These are phyloP conservation scores for Cerioporus squamosus DNA, from an alignment of 1,284 basidiomycete species.

Conservation along the genomic window DNA sequence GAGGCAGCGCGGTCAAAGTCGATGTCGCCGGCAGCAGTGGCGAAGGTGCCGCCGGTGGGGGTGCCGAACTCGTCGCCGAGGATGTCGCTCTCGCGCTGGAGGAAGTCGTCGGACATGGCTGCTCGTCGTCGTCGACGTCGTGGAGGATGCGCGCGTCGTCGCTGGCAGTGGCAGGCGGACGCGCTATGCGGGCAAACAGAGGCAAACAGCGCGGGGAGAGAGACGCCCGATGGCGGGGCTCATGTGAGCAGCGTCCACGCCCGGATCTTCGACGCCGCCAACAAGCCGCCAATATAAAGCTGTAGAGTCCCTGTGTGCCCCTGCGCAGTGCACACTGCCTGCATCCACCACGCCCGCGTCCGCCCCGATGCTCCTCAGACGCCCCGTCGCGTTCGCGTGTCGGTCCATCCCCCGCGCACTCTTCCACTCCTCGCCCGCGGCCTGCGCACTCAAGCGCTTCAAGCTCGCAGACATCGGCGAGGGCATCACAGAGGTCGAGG, in stretches of 20 bases:
- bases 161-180: not conserved
- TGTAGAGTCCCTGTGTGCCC: not conserved
- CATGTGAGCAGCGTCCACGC: too few species aligned
- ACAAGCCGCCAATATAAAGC: too few species aligned
- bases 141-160: not conserved
- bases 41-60: conserved; percentile 32
- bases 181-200: not conserved
- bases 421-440: conserved; percentile 53
- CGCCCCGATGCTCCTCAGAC: conserved; percentile 16
- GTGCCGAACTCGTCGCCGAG: conserved; percentile 40
- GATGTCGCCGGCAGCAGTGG: conserved; percentile 50
- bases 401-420: conserved; percentile 20
- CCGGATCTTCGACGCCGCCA: not conserved
- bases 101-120: conserved; percentile 38
- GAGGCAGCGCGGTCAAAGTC: conserved; percentile 80
- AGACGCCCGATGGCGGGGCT: too few species aligned
- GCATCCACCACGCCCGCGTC: not conserved
- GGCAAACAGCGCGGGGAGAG: not conserved
- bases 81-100: conserved; percentile 39
- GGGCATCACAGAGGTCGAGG: conserved; percentile 89
- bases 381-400: conserved; percentile 5
- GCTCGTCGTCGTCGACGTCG: conserved; percentile 22
- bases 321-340: too few species aligned
- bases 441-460: conserved; percentile 68
- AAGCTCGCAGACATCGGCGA: conserved; percentile 96